phyloP scores from a whole-genome alignment of 1,284 basidiomycete species.

The Moesziomyces sp. region DNA sequence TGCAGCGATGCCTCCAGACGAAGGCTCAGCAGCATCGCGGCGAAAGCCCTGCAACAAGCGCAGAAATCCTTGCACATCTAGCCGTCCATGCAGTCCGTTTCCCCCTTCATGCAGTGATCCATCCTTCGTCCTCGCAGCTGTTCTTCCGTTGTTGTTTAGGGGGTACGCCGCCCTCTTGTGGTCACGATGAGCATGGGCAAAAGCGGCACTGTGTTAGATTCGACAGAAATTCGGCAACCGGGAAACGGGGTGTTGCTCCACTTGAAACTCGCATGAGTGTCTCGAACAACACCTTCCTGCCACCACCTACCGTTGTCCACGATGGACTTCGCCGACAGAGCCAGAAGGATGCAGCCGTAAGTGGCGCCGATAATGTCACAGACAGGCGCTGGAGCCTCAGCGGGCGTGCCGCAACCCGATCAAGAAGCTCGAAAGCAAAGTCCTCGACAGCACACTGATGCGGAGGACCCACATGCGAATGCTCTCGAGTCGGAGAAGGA shows the following conservation, averaged over 20 bases:
- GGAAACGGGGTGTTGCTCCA: neutral
- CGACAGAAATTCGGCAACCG: neutral
- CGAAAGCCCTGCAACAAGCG: conserved; percentile 11
- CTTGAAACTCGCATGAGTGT: neutral
- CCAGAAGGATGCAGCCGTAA: neutral
- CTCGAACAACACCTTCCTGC: neutral
- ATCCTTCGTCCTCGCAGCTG: too few relatives aligned
- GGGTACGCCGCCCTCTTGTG: too few relatives aligned
- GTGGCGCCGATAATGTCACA: neutral
- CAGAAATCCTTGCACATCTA: conserved; percentile 20
- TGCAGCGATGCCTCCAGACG: conserved; percentile 5
- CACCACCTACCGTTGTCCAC: neutral
- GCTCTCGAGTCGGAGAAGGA: too few relatives aligned
- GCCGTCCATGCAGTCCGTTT: neutral
- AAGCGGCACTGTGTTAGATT: neutral
- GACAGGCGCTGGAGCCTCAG: neutral
- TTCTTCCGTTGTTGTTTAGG: too few relatives aligned
- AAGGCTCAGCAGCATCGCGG: conserved; percentile 6
- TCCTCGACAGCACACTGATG: neutral
- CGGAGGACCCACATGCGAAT: neutral
- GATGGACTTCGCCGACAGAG: neutral
- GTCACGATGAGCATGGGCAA: neutral
- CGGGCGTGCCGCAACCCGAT: neutral
- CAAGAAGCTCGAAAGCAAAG: neutral
- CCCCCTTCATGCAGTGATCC: too few relatives aligned